Evolutionary conservation across 768 basidiomycete species (phyloP).

Genomic region (Coprinellus aureogranulatus): DNA sequence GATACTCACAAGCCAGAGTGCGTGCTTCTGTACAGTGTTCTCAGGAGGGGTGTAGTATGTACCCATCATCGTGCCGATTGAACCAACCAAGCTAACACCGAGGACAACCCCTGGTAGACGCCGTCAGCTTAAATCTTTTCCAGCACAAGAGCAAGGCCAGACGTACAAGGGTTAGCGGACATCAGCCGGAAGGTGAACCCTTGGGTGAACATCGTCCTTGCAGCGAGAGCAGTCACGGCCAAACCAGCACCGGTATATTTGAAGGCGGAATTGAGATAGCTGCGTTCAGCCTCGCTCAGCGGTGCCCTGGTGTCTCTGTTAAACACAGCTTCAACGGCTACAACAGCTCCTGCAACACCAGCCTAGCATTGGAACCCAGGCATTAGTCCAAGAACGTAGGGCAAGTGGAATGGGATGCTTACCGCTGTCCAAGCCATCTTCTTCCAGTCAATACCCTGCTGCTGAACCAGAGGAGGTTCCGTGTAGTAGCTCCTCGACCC

Average conservation of each 20-base stretch:
- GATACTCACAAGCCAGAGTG: slow-evolving; percentile 70
- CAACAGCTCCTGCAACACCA: slow-evolving; percentile 67
- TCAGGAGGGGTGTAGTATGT: slow-evolving; percentile 77
- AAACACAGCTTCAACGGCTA: slow-evolving; percentile 61
- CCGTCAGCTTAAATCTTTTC: not conserved
- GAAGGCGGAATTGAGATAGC: slow-evolving; percentile 74
- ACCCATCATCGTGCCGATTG: slow-evolving; percentile 85
- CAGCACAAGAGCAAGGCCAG: not conserved
- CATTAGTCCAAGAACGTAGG: slow-evolving; percentile 25
- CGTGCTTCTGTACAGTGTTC: slow-evolving; percentile 70
- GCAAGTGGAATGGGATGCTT: slow-evolving; percentile 19
- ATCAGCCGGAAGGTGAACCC: slow-evolving; percentile 71
- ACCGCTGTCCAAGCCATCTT: slow-evolving; percentile 28
- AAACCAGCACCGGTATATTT: slow-evolving; percentile 83
- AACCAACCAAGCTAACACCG: slow-evolving; percentile 74
- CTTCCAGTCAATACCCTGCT: slow-evolving; percentile 35
- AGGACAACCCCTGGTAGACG: slow-evolving; percentile 65
- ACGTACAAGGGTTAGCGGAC: slow-evolving; percentile 78
- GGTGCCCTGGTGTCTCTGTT: slow-evolving; percentile 79
- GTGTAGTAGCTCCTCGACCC: slow-evolving; percentile 50
- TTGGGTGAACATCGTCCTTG: slow-evolving; percentile 70
- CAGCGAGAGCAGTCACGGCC: slow-evolving; percentile 71
- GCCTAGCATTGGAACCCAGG: slow-evolving; percentile 45
- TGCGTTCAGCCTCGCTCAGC: slow-evolving; percentile 59
- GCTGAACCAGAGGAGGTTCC: slow-evolving; percentile 34